Base-by-base conservation (phyloP, 2,329 filamentous ascomycete genomes). In the Ilyonectria destructans region DNA sequence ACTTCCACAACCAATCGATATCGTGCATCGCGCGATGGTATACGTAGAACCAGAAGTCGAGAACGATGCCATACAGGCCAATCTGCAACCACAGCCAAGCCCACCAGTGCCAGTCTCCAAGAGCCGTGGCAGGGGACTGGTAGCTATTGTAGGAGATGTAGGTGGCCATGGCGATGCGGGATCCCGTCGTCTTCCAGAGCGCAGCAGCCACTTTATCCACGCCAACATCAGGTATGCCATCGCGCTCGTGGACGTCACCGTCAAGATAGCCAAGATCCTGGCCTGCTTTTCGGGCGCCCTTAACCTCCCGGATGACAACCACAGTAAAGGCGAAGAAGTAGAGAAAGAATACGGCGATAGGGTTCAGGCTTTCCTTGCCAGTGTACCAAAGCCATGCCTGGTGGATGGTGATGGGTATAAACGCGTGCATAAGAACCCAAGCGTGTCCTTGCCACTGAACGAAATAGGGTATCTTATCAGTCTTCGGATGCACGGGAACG, bases 11-110 rank as follows among this genome's bases (percentile, higher is more conserved):
- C 13, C 31, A 19, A 48, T 71, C 67, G 1, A 71, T 68, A 6
- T 71, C 69, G 23, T 71, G 69, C 69, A 71, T 71, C 26, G 69
- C 69, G 15, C 69, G 69, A 21, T 71, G 69, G 31, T 71, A 71
- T 0, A 70, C 33, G 23, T 71, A 71, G 21, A 71, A 71, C 69
- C 69, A 71, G 19, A 71, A 71, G 54, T 71, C 69, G 4, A 71
- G 68, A 7, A 71, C 48, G 4, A 71, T 67, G 4, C 67, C 67
- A 2, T 71, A 71, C 1, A 71, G 49, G 15, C 69, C 69, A 3
- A 71, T 71, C 9, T 71, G 58, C 1, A 71, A 17, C 29, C 48
- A 71, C 1, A 71, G 33, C 69, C 63, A 68, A 10, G 59, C 40
- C 67, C 26, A 67, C 66, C 66, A 68, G 10, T 49, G 40, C 8